phyloP scores from a whole-genome alignment of 768 basidiomycete species.

The Royoungia palumana region DNA sequence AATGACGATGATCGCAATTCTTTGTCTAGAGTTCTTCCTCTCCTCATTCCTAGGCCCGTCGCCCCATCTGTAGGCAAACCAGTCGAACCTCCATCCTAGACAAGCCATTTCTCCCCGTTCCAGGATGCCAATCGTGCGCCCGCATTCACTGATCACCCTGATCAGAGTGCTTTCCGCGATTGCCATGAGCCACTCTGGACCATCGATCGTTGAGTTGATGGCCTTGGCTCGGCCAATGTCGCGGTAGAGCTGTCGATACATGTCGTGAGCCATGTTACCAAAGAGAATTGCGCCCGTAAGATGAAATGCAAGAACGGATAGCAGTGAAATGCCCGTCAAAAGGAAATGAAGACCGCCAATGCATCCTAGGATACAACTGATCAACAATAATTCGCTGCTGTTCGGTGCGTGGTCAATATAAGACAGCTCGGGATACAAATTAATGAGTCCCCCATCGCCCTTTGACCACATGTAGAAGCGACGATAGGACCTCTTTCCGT shows the following conservation, averaged over 20 bases:
- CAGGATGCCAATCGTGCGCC: constrained; percentile 43
- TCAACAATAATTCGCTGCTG: constrained; percentile 44
- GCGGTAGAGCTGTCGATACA: constrained; percentile 45
- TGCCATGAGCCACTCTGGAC: constrained; percentile 40
- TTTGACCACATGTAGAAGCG: constrained; percentile 58
- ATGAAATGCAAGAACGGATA: constrained; percentile 18
- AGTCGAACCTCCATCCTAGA: constrained; percentile 49
- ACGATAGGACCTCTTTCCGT: constrained; percentile 44
- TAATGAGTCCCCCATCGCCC: constrained; percentile 52
- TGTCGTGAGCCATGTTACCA: constrained; percentile 47
- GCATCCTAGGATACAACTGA: constrained; percentile 16
- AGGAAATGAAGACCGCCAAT: constrained; percentile 16
- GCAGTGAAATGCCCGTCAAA: constrained; percentile 8
- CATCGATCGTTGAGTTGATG: constrained; percentile 35
- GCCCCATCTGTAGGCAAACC: constrained; percentile 46
- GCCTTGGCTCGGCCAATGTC: constrained; percentile 34
- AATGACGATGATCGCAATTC: constrained; percentile 21
- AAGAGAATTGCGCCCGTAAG: constrained; percentile 30
- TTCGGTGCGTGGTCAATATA: constrained; percentile 48
- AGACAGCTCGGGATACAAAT: constrained; percentile 43
- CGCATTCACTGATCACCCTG: constrained; percentile 49
- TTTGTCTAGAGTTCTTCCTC: constrained; percentile 37
- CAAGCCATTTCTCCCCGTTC: constrained; percentile 38
- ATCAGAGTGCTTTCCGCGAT: constrained; percentile 50
- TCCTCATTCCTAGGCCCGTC: constrained; percentile 45